Conservation (phyloP, 192 early-diverging fungal species). For the Globomyces pollinis-pini region DNA sequence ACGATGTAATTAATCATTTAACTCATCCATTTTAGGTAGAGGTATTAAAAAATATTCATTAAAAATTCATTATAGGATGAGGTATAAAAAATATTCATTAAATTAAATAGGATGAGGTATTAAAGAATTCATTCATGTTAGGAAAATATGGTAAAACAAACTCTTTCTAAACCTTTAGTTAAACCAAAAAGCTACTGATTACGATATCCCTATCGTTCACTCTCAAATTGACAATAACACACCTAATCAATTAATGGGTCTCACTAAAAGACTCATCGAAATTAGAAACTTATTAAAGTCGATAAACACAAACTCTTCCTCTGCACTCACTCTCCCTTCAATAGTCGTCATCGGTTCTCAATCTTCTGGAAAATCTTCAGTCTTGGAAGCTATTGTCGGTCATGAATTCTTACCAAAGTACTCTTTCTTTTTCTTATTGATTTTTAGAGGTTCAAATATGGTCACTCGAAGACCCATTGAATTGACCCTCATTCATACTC, state of each 20-base stretch:
- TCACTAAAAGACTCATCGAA: constrained; percentile 93
- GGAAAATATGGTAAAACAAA: not conserved
- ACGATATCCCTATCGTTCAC: not conserved
- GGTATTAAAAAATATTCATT: too few relatives aligned
- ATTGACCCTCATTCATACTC: constrained; percentile 92
- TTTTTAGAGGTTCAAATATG: constrained; percentile 67
- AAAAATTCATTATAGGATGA: too few relatives aligned
- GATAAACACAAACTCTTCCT: constrained; percentile 54
- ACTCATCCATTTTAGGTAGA: too few relatives aligned
- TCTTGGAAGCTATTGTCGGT: constrained; percentile 92
- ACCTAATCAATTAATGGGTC: constrained; percentile 39
- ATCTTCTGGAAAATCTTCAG: constrained; percentile 82
- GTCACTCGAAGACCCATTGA: constrained; percentile 94
- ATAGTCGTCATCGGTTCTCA: constrained; percentile 50
- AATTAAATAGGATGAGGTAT: not conserved
- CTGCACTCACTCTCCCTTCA: constrained; percentile 76
- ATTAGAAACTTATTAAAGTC: constrained; percentile 88
- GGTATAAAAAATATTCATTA: too few relatives aligned
- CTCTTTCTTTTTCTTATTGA: constrained; percentile 8
- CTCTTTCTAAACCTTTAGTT: not conserved
- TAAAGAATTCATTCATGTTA: not conserved
- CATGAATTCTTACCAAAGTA: constrained; percentile 93
- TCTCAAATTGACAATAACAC: not conserved
- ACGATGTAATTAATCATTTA: too few relatives aligned
- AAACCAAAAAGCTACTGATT: not conserved